Evolutionary conservation across 2,329 filamentous ascomycete genomes (phyloP).

Genomic region (Pseudocercospora crystallina): DNA sequence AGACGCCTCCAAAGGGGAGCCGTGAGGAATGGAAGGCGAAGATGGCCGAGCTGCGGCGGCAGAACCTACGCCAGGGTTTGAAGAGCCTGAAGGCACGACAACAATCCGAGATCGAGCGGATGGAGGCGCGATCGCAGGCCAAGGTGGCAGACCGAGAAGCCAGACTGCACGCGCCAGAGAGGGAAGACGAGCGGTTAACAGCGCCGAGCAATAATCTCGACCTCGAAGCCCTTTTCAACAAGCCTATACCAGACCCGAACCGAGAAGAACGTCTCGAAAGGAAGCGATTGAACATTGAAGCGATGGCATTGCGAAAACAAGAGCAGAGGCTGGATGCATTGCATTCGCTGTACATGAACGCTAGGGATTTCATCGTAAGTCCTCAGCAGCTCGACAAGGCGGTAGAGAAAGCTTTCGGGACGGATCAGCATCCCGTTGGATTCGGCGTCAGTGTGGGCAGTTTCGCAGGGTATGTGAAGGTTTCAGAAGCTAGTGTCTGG

Average conservation of each 20-base stretch:
- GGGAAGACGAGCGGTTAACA: conserved; percentile 75
- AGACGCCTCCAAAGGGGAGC: conserved; percentile 42
- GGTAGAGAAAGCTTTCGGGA: conserved; percentile 75
- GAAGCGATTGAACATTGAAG: conserved; percentile 27
- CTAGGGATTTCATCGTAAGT: conserved; percentile 79
- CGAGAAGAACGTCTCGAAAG: conserved; percentile 58
- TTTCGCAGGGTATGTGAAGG: neutral
- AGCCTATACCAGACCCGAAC: conserved; percentile 58
- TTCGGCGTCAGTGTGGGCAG: conserved; percentile 38
- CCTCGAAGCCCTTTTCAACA: conserved; percentile 34
- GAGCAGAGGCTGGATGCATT: conserved; percentile 59
- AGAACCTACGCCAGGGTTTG: conserved; percentile 71
- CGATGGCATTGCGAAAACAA: conserved; percentile 21
- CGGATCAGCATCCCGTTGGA: conserved; percentile 46
- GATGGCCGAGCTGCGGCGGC: conserved; percentile 70
- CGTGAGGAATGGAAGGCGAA: conserved; percentile 65
- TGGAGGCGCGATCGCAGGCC: conserved; percentile 43
- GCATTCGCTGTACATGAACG: conserved; percentile 87
- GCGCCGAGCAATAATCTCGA: conserved; percentile 58
- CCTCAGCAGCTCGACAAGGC: conserved; percentile 72
- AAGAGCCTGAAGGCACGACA: conserved; percentile 68
- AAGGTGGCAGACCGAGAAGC: conserved; percentile 54
- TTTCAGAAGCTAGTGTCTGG: too few species aligned
- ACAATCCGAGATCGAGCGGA: conserved; percentile 40
- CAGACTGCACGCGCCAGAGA: conserved; percentile 63